These are phyloP conservation scores for Trametes punicea DNA, from an alignment of 768 basidiomycete species.

Conservation along the genomic window DNA sequence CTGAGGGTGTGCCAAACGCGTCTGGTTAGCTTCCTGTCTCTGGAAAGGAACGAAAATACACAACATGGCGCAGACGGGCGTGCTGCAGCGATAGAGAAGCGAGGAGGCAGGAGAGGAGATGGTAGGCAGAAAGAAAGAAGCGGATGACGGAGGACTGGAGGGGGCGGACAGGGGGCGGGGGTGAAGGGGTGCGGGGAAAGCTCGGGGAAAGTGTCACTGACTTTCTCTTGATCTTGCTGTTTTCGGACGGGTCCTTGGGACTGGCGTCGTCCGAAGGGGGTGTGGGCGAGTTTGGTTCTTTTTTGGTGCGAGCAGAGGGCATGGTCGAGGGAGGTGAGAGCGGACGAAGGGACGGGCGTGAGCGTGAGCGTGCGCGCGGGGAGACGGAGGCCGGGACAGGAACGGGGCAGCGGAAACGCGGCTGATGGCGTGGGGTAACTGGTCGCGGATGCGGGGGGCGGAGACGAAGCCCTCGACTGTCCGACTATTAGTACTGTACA, in stretches of 20 bases:
- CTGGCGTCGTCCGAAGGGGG: conserved; percentile 63
- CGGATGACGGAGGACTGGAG: conserved; percentile 15
- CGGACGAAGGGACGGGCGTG: conserved; percentile 17
- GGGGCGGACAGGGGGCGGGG: conserved; percentile 32
- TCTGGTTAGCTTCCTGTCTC: conserved; percentile 19
- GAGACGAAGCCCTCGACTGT: too few species aligned
- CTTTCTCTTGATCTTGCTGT: conserved; percentile 78
- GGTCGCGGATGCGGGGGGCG: conserved; percentile 4
- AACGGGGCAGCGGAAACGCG: conserved; percentile 6
- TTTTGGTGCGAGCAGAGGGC: conserved; percentile 67
- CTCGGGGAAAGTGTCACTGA: conserved; percentile 53
- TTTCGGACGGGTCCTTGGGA: conserved; percentile 59
- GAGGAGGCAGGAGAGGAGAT: conserved; percentile 9
- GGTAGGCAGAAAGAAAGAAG: conserved; percentile 26
- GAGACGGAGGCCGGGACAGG: conserved; percentile 20
- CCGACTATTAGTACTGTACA: too few species aligned
- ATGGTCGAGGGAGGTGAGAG: conserved; percentile 37
- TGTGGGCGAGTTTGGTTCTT: conserved; percentile 58
- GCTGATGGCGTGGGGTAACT: conserved; percentile 14
- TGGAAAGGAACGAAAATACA: conserved; percentile 23
- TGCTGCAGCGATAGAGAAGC: neutral
- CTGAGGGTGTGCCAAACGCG: conserved; percentile 41
- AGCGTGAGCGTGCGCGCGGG: conserved; percentile 29
- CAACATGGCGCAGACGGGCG: conserved; percentile 26
- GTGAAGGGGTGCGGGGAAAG: conserved; percentile 48